Evolutionary conservation across 306 rosid species (phyloP).

Genomic region (Cucumis cinereus): DNA sequence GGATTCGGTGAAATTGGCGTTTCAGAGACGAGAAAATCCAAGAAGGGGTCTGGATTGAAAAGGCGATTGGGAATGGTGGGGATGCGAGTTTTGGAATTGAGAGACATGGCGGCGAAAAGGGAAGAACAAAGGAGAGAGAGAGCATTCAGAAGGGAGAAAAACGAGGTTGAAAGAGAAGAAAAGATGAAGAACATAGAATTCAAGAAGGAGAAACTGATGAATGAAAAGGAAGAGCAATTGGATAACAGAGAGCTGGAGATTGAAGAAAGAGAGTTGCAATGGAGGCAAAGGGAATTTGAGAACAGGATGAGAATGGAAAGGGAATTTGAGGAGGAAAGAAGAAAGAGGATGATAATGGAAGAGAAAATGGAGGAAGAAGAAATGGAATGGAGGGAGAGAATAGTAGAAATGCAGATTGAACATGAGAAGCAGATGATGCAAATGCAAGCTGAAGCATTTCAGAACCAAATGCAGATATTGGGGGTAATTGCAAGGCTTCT

Average conservation of each 20-base stretch:
- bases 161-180: conserved; percentile 26
- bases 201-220: conserved; percentile 26
- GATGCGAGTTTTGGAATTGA: conserved; percentile 38
- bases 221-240: conserved; percentile 35
- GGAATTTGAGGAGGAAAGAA: conserved; percentile 40
- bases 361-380: conserved; percentile 76
- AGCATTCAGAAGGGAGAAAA: conserved; percentile 43
- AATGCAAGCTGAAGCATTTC: conserved; percentile 78
- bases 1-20: conserved; percentile 12
- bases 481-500: conserved; percentile 65
- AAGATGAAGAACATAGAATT: conserved; percentile 37
- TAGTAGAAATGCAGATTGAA: conserved; percentile 71
- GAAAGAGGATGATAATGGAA: conserved; percentile 51
- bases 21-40: conserved; percentile 17
- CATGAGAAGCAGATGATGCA: conserved; percentile 91
- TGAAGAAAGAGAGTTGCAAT: conserved; percentile 45
- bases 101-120: conserved; percentile 51
- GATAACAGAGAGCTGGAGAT: conserved; percentile 36
- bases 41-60: conserved; percentile 23
- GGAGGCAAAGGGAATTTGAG: conserved; percentile 43
- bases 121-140: conserved; percentile 69
- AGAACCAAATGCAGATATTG: conserved; percentile 80
- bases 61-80: conserved; percentile 30
- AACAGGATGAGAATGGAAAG: conserved; percentile 42
- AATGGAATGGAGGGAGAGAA: conserved; percentile 88